phyloP scores from a whole-genome alignment of 495 filamentous ascomycete genomes.

The Penicillium soppii region DNA sequence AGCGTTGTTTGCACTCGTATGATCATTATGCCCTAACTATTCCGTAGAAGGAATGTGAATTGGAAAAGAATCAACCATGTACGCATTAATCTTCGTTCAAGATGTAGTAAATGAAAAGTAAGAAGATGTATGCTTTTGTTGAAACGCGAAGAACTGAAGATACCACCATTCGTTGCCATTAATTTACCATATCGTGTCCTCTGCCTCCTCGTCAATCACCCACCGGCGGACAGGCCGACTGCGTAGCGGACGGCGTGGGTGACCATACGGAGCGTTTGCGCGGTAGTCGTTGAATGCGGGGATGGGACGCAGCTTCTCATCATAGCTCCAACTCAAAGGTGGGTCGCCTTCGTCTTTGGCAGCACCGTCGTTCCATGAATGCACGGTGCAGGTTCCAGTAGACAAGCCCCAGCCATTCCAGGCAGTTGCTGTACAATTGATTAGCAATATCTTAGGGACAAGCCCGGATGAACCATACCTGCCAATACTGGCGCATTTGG shows the following conservation, averaged over 20 bases:
- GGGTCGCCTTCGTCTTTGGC: slow-evolving; percentile 66
- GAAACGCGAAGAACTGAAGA: background rate
- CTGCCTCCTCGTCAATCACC: slow-evolving; percentile 12
- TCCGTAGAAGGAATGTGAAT: background rate
- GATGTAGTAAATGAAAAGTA: background rate
- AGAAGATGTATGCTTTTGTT: background rate
- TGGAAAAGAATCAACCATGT: background rate
- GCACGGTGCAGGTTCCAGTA: slow-evolving; percentile 71
- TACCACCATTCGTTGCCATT: background rate
- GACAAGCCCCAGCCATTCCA: slow-evolving; percentile 74
- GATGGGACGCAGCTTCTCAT: slow-evolving; percentile 50
- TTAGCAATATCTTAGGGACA: background rate
- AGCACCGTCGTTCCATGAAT: slow-evolving; percentile 70
- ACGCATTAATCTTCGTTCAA: too few species aligned
- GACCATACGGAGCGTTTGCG: slow-evolving; percentile 12
- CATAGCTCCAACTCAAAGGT: slow-evolving; percentile 53
- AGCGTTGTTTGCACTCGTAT: background rate
- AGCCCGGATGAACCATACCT: slow-evolving; percentile 48
- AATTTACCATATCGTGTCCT: slow-evolving; percentile 16
- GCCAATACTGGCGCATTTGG: slow-evolving; percentile 85
- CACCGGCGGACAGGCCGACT: slow-evolving; percentile 23
- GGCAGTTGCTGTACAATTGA: slow-evolving; percentile 60
- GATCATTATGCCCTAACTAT: background rate
- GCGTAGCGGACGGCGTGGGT: slow-evolving; percentile 21
- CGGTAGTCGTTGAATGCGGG: slow-evolving; percentile 32